Base-by-base conservation (phyloP, 805 yeast genomes). In the Candida pseudofarinosa region DNA sequence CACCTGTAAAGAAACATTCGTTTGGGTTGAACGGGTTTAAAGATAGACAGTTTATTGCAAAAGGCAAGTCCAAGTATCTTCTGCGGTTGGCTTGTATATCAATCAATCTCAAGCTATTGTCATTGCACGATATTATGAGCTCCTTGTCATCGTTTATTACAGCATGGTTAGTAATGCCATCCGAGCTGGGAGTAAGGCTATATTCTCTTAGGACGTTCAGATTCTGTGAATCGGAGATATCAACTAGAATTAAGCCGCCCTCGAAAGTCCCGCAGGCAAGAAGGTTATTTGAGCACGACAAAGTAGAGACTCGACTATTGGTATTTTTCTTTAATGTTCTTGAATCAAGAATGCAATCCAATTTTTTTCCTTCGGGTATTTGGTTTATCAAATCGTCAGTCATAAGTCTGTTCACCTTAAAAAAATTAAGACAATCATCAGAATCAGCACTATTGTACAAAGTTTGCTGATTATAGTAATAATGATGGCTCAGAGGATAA, bases 111-210 rank as follows among this genome's bases (percentile, higher is more conserved):
- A 80, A 51, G 17, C 50, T 47, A 15, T 62, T 58, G 49, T 80
- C 83, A 55, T 80, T 80, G 13, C 80, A 73, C 1, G 82, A 75
- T 15, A 79, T 60, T 1, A 72, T 54, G 4, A 77, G 52, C 40
- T 62, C 63, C 10, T 57, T 44, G 17, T 60, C 49, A 17, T 59
- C 62, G 20, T 62, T 55, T 16, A 74, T 60, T 32, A 65, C 54
- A 8, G 73, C 64, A 42, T 73, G 77, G 55, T 79, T 80, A 4
- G 80, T 75, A 18, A 78, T 76, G 1, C 80, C 81, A 50, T 76
- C 76, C 13, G 57, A 32, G 39, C 69, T 69, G 12, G 55, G 51
- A 1, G 81, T 71, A 17, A 80, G 46, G 19, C 59, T 55, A 41
- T 58, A 65, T 49, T 69, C 76, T 15, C 64, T 67, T 1, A 62